Percentiles rank a stretch among this genome's conserved stretches.
These are phyloP conservation scores for Botrytis medusae DNA, from an alignment of 2,329 filamentous ascomycete species.

Conservation along the genomic window DNA sequence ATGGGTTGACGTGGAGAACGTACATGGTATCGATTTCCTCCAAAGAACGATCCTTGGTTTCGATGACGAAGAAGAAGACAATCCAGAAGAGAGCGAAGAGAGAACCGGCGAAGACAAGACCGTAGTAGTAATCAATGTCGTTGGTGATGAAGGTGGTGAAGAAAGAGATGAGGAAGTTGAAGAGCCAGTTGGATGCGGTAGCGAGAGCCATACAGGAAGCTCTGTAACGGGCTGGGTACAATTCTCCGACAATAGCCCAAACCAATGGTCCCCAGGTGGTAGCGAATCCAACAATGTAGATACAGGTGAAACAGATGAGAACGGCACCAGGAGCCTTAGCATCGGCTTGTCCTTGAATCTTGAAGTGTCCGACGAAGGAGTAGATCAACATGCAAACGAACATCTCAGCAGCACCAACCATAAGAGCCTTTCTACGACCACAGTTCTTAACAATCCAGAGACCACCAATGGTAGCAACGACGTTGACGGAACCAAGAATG, in stretches of 20 bases:
- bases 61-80: slow-evolving; percentile 79
- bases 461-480: slow-evolving; percentile 63
- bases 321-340: slow-evolving; percentile 54
- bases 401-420: slow-evolving; percentile 63
- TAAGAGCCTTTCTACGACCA: slow-evolving; percentile 62
- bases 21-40: slow-evolving; percentile 85
- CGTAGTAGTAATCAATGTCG: slow-evolving; percentile 62
- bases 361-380: slow-evolving; percentile 51
- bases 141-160: slow-evolving; percentile 76
- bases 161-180: slow-evolving; percentile 71
- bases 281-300: slow-evolving; percentile 64
- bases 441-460: slow-evolving; percentile 65
- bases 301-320: slow-evolving; percentile 67
- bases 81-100: slow-evolving; percentile 62
- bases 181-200: slow-evolving; percentile 64
- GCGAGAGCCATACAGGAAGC: slow-evolving; percentile 60
- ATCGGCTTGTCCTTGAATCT: slow-evolving; percentile 44
- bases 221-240: slow-evolving; percentile 64
- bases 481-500: slow-evolving; percentile 67
- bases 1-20: slow-evolving; percentile 49
- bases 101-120: slow-evolving; percentile 72
- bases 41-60: slow-evolving; percentile 69
- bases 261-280: slow-evolving; percentile 70
- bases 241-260: slow-evolving; percentile 65
- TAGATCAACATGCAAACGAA: slow-evolving; percentile 59